Conservation (phyloP, 495 filamentous ascomycete genomes). For the Pseudomonodictys pantanalensis region DNA sequence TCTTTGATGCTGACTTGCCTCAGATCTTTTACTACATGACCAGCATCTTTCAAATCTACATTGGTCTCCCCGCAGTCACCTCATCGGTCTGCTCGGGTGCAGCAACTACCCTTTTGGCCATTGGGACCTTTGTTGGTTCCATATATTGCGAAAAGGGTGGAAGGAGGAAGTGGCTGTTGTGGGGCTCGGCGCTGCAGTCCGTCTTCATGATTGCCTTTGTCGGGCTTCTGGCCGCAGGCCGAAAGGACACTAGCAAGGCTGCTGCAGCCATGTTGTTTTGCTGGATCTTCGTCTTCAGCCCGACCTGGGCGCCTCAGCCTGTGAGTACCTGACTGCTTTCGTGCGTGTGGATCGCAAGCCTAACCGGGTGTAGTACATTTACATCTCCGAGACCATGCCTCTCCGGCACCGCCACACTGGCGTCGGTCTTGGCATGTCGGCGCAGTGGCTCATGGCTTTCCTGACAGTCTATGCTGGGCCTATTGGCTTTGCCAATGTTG, state of each 20-base stretch:
- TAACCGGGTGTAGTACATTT: slow-evolving; percentile 18
- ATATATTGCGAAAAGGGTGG: slow-evolving; percentile 24
- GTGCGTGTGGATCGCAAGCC: neutral
- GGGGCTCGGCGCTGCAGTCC: slow-evolving; percentile 9
- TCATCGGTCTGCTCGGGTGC: slow-evolving; percentile 24
- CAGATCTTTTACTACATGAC: slow-evolving; percentile 31
- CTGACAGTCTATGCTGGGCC: slow-evolving; percentile 21
- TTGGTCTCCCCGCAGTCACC: slow-evolving; percentile 14
- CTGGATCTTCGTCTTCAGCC: slow-evolving; percentile 18
- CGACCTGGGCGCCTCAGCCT: slow-evolving; percentile 12
- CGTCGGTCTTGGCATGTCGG: slow-evolving; percentile 6
- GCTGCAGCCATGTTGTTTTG: slow-evolving; percentile 21
- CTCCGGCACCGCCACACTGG: slow-evolving; percentile 20
- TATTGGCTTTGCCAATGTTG: slow-evolving; percentile 19
- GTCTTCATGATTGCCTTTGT: slow-evolving; percentile 19
- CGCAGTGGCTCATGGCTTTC: slow-evolving; percentile 24
- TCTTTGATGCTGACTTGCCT: too few relatives aligned
- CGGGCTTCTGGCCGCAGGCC: slow-evolving; percentile 2
- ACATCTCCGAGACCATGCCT: slow-evolving; percentile 19
- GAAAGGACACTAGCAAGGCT: slow-evolving; percentile 4
- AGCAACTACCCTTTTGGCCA: slow-evolving; percentile 12
- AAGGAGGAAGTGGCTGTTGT: slow-evolving; percentile 20
- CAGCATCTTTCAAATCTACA: slow-evolving; percentile 29
- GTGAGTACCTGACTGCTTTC: neutral
- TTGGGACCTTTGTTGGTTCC: slow-evolving; percentile 14